Percentiles rank a stretch among this genome's conserved stretches.
phyloP scores from a whole-genome alignment of 2,329 filamentous ascomycete genomes.

The Pseudogymnoascus sp. region DNA sequence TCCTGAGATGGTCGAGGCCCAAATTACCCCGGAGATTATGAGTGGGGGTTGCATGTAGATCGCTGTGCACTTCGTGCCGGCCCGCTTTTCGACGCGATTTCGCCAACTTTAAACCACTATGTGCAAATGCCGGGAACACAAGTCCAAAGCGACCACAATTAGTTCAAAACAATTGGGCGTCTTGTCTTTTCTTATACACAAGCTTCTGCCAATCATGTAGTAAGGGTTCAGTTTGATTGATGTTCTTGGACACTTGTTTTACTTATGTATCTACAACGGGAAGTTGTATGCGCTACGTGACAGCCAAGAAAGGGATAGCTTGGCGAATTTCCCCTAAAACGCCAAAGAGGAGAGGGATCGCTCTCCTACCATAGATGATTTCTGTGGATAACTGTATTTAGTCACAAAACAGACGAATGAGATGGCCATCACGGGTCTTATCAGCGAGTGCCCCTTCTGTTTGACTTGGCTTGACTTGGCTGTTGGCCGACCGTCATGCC shows the following conservation, averaged over 20 bases:
- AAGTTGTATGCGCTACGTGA: background rate
- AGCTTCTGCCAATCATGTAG: background rate
- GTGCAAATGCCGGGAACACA: background rate
- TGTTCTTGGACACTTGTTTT: background rate
- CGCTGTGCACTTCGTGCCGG: background rate
- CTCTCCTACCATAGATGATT: background rate
- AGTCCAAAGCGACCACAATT: background rate
- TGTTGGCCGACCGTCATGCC: background rate
- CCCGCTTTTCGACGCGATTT: background rate
- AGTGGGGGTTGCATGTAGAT: background rate
- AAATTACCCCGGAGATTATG: background rate
- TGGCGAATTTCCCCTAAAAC: background rate
- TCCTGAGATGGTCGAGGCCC: background rate
- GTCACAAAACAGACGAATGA: background rate
- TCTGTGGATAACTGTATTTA: background rate
- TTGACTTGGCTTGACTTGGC: constrained; percentile 8
- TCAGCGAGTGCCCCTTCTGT: background rate
- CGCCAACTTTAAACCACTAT: background rate
- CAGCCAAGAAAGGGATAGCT: constrained; percentile 2
- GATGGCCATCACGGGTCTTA: background rate
- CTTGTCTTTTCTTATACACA: background rate
- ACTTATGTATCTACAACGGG: background rate
- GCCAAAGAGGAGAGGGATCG: background rate
- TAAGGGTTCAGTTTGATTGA: background rate
- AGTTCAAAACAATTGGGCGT: background rate